Evolutionary conservation across 2,329 filamentous ascomycete species (phyloP), one percentile per base, ranked within the genome.

Genomic region (Phaeophleospora eucalypticola): DNA sequence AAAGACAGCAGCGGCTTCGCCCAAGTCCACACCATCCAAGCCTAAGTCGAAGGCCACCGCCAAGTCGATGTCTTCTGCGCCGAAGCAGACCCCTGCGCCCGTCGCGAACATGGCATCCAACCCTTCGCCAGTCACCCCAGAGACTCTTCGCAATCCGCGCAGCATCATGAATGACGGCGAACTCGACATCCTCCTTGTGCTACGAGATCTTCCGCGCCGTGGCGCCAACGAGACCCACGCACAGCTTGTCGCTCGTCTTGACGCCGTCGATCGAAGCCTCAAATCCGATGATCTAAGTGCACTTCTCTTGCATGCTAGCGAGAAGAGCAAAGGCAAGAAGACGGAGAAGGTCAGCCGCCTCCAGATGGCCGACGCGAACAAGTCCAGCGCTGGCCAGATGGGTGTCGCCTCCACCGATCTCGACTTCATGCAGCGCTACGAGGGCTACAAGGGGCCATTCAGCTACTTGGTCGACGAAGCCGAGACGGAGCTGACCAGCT

Each of bases 221-320:
- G 46, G 48, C 6, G 16, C 43, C 16, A 35, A 35, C 8, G 60
- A 64, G 45, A 48, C 49, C n/a, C 61, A 61, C 29, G 51, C 58
- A 29, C 49, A 62, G 39, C 43, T 61, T 17, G 58, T 64, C 19
- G 60, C 60, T n/a, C 59, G 60, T 27, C 41, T 64, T 4, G 46
- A 44, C 4, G 48, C 48, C 12, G 33, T 42, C 21, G 60, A 64
- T 34, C 17, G 53, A n/a, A 37, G 29, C 2, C 46, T 58, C 34
- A 54, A 36, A 8, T 45, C 42, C 24, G 20, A 35, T 1, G 46
- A 57, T 36, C 52, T 63, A 8, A 46, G 48, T 20, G 45, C 48
- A 4, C 35, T 56, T 2, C 54, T 62, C 15, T 36, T 36, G 29
- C 46, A 41, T 17, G 42, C 39, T 27, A 49, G 46, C 21, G 18